Percentiles rank a stretch among this genome's conserved stretches.
Conservation (phyloP, 495 filamentous ascomycete species). For the Acidomyces sp. region DNA sequence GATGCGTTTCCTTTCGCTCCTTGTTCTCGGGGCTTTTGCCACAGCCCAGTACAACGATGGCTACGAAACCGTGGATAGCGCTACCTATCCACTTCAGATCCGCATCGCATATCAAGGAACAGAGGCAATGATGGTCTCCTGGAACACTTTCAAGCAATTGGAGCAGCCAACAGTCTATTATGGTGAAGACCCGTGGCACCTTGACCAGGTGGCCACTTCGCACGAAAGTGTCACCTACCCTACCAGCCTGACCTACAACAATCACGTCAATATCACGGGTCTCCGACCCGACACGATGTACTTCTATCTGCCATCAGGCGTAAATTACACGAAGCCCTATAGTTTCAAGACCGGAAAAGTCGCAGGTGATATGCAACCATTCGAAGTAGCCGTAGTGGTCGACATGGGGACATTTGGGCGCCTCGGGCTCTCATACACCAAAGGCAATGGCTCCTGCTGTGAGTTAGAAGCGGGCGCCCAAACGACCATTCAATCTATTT, state of each 20-base stretch:
- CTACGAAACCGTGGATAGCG: too few species aligned
- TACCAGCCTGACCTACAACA: slow-evolving; percentile 40
- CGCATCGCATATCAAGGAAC: slow-evolving; percentile 10
- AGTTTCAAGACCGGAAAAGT: slow-evolving; percentile 22
- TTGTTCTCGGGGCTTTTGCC: too few species aligned
- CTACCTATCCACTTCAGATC: slow-evolving; percentile 17
- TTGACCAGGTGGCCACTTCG: slow-evolving; percentile 28
- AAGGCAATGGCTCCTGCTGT: slow-evolving; percentile 18
- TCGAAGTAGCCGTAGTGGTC: slow-evolving; percentile 37
- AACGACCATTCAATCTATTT: slow-evolving; percentile 30
- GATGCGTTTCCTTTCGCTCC: too few species aligned
- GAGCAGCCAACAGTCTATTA: slow-evolving; percentile 34
- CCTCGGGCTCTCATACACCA: slow-evolving; percentile 19
- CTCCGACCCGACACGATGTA: slow-evolving; percentile 38
- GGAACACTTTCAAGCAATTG: slow-evolving; percentile 39
- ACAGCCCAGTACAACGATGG: too few species aligned
- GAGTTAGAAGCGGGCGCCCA: slow-evolving; percentile 26
- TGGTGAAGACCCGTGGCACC: slow-evolving; percentile 26
- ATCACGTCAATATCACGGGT: slow-evolving; percentile 33
- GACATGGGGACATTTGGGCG: slow-evolving; percentile 38
- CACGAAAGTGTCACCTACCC: slow-evolving; percentile 34
- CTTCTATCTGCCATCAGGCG: slow-evolving; percentile 31
- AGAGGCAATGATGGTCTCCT: slow-evolving; percentile 23
- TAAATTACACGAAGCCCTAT: slow-evolving; percentile 16
- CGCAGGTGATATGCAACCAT: slow-evolving; percentile 36